These are phyloP conservation scores for Chaetomium strumarium DNA, from an alignment of 2,329 filamentous ascomycete species.

Conservation along the genomic window DNA sequence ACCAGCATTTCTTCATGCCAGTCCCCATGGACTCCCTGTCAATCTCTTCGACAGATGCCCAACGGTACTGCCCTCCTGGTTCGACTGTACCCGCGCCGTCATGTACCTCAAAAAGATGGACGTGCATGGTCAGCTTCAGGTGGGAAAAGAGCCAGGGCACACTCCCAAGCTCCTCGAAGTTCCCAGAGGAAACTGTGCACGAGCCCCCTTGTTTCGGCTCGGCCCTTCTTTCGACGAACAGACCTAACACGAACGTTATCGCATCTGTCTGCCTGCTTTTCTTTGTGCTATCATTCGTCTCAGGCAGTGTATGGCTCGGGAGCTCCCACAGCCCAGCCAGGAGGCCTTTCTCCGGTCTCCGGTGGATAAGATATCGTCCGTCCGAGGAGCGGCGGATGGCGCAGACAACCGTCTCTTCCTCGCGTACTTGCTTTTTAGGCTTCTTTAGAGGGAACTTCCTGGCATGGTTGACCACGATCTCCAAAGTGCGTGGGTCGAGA, in stretches of 20 bases:
- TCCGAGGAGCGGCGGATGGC: slow-evolving; percentile 39
- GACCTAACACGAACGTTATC: slow-evolving; percentile 27
- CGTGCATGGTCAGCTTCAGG: slow-evolving; percentile 51
- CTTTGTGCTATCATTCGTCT: slow-evolving; percentile 24
- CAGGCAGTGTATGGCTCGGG: slow-evolving; percentile 39
- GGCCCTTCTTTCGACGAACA: slow-evolving; percentile 20
- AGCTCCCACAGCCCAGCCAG: slow-evolving; percentile 53
- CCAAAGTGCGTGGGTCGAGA: slow-evolving; percentile 26
- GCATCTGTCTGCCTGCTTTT: slow-evolving; percentile 35
- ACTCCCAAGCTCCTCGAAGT: slow-evolving; percentile 41
- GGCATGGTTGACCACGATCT: slow-evolving; percentile 39
- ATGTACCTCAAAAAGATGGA: slow-evolving; percentile 43
- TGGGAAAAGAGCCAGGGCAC: slow-evolving; percentile 55
- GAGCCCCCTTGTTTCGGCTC: neutral
- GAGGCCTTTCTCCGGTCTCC: slow-evolving; percentile 48
- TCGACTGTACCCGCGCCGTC: slow-evolving; percentile 3
- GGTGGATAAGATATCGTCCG: slow-evolving; percentile 42
- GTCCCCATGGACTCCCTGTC: slow-evolving; percentile 52
- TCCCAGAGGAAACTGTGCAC: slow-evolving; percentile 22
- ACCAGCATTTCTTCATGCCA: slow-evolving; percentile 54
- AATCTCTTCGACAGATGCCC: slow-evolving; percentile 36
- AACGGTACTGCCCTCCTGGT: slow-evolving; percentile 21
- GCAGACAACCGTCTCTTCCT: slow-evolving; percentile 49
- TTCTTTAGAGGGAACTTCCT: slow-evolving; percentile 46
- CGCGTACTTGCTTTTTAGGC: slow-evolving; percentile 46